These are phyloP conservation scores for Epithele typhae DNA, from an alignment of 768 basidiomycete species.

Conservation along the genomic window DNA sequence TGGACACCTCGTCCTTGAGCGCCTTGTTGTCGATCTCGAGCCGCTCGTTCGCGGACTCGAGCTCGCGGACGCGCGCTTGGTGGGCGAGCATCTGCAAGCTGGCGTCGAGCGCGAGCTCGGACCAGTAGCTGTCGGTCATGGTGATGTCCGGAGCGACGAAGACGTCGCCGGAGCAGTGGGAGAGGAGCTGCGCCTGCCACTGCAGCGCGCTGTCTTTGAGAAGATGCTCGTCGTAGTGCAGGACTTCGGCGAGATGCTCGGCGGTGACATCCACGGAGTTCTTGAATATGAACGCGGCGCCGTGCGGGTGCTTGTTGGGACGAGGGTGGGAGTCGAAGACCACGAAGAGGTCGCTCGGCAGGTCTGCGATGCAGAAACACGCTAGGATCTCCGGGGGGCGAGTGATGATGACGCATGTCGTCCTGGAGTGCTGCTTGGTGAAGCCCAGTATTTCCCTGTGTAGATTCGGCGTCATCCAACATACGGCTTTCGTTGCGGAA, in stretches of 20 bases:
- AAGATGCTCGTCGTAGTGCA: conserved; percentile 45
- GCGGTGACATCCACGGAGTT: conserved; percentile 41
- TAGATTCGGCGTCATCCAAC: too few relatives aligned
- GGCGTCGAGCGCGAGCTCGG: conserved; percentile 41
- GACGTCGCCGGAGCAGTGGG: conserved; percentile 56
- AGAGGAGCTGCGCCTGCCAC: conserved; percentile 65
- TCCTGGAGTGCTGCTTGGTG: conserved; percentile 12
- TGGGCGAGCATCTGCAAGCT: conserved; percentile 45
- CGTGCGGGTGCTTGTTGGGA: conserved; percentile 46
- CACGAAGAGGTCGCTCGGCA: conserved; percentile 37
- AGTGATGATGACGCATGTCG: conserved; percentile 51
- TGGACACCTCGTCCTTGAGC: conserved; percentile 3
- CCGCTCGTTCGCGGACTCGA: conserved; percentile 28
- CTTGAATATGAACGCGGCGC: conserved; percentile 56
- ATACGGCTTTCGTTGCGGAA: too few relatives aligned
- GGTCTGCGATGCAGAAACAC: conserved; percentile 36
- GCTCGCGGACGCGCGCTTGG: conserved; percentile 35
- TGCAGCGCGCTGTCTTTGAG: conserved; percentile 41
- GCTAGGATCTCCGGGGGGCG: conserved; percentile 68
- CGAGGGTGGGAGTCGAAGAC: conserved; percentile 70
- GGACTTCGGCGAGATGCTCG: conserved; percentile 39
- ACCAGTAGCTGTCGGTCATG: conserved; percentile 20
- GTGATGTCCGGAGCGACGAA: conserved; percentile 34
- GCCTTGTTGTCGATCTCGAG: conserved; percentile 19
- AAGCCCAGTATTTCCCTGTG: conserved; percentile 15